Evolutionary conservation across 2,329 filamentous ascomycete genomes (phyloP), one percentile per base, ranked within the genome.

Genomic region (Arthrinium phaeospermum): DNA sequence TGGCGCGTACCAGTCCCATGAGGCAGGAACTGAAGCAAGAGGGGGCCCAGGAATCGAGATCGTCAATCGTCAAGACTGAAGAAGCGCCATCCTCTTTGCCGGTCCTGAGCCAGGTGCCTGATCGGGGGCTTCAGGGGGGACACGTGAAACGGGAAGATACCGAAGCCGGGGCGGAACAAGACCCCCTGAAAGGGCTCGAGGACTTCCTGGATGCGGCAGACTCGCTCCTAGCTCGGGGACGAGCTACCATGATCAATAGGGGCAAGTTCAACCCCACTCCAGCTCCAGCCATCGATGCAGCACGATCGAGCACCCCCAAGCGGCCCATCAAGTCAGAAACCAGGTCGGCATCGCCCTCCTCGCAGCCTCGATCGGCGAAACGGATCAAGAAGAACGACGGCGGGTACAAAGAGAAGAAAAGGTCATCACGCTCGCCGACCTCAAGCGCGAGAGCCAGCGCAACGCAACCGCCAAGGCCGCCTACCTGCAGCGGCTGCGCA

Each of bases 381-480:
- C 74, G 70, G 37, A 19, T 24, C 46, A 74, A 71, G 46, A 74
- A 64, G 19, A 69, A 57, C 46, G 76, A 72, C 30, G 68, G 46
- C 8, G 71, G 68, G 4, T 73, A 71, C 49, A 68, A 53, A 7
- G 75, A 75, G 70, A 71, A 67, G 47, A 24, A 47, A 74, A 72
- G 7, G 27, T 64, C 10, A 64, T 69, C 19, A 77, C 76, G 8
- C 72, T 81, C 8, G 77, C 75, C 5, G 75, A 75, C 4, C 73
- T 79, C 30, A 79, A 78, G 46, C 76, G 75, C 61, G 76, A 75
- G 12, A 76, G 75, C 34, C 73, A 73, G 67, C 76, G 45, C 6
- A 80, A 75, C 68, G 74, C 75, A 4, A 73, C 73, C 34, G 78
- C 77, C 7, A 80, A 77, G 53, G 74, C 74, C 27, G 75, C 75